Evolutionary conservation across 768 basidiomycete genomes (phyloP).

Genomic region (Agrocybe pediades): DNA sequence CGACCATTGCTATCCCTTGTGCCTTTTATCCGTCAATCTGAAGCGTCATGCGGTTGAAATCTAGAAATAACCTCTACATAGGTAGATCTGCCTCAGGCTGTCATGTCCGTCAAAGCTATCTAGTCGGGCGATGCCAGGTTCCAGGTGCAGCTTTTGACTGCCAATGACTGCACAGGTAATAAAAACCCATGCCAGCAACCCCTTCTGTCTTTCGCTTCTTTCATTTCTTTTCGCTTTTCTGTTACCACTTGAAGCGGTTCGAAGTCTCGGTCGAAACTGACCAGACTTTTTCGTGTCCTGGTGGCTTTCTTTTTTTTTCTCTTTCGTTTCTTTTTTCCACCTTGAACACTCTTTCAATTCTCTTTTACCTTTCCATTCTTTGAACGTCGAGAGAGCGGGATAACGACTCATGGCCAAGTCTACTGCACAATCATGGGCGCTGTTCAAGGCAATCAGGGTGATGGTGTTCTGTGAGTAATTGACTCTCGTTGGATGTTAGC

Average conservation of each 20-base stretch:
- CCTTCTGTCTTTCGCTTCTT: slow-evolving; percentile 17
- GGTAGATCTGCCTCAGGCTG: not conserved
- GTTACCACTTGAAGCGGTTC: slow-evolving; percentile 13
- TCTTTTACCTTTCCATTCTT: slow-evolving; percentile 7
- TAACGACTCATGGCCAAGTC: slow-evolving; percentile 20
- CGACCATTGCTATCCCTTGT: slow-evolving; percentile 6
- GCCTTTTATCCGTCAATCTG: not conserved
- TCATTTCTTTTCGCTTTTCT: slow-evolving; percentile 19
- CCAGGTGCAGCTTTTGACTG: not conserved
- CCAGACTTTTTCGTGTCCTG: slow-evolving; percentile 32
- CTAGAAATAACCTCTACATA: not conserved
- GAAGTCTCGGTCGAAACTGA: slow-evolving; percentile 5
- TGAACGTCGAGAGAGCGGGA: not conserved
- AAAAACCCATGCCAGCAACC: slow-evolving; percentile 15
- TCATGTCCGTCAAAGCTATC: not conserved
- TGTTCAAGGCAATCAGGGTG: slow-evolving; percentile 34
- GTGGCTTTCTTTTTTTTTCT: slow-evolving; percentile 28
- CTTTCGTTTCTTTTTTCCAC: slow-evolving; percentile 18
- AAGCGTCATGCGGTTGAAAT: not conserved
- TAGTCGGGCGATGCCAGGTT: not conserved
- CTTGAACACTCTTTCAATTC: slow-evolving; percentile 3
- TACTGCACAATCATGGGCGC: slow-evolving; percentile 26
- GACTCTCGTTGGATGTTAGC: not conserved
- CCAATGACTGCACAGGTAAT: not conserved
- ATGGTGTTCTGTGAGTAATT: slow-evolving; percentile 34